Evolutionary conservation across 2,329 filamentous ascomycete genomes (phyloP).

Genomic region (Cercospora sp.): DNA sequence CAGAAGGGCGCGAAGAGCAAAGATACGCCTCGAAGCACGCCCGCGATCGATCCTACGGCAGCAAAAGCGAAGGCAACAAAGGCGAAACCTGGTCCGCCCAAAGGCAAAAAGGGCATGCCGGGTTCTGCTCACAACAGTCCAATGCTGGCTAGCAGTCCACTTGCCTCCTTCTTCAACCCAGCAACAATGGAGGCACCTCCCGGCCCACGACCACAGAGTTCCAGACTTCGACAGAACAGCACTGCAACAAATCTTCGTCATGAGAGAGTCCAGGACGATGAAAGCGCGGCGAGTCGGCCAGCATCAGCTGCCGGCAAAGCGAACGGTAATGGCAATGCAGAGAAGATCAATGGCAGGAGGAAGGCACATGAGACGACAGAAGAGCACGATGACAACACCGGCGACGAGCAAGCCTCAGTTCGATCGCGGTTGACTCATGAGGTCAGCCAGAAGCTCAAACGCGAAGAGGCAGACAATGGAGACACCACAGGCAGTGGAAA

Average conservation of each 20-base stretch:
- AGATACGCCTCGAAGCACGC: conserved; percentile 69
- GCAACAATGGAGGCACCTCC: conserved; percentile 73
- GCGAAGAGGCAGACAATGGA: conserved; percentile 50
- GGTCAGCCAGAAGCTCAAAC: conserved; percentile 45
- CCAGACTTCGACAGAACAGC: conserved; percentile 75
- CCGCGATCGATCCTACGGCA: conserved; percentile 62
- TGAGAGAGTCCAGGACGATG: conserved; percentile 42
- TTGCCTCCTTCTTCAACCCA: conserved; percentile 56
- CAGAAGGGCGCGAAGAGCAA: conserved; percentile 39
- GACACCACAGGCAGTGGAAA: conserved; percentile 21
- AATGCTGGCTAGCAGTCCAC: conserved; percentile 52
- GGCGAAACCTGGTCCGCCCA: conserved; percentile 64
- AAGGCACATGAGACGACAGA: conserved; percentile 28
- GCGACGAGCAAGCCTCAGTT: conserved; percentile 23
- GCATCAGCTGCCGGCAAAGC: conserved; percentile 30
- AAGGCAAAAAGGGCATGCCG: conserved; percentile 73
- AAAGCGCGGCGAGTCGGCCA: conserved; percentile 42
- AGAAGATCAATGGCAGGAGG: conserved; percentile 31
- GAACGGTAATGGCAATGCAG: conserved; percentile 30
- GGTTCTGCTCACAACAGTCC: conserved; percentile 37
- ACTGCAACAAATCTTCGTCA: conserved; percentile 50
- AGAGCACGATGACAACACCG: conserved; percentile 26
- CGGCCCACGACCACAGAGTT: conserved; percentile 63
- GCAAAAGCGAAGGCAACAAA: conserved; percentile 75
- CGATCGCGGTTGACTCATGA: conserved; percentile 16